Evolutionary conservation across 192 early-diverging fungal genomes (phyloP), one percentile per base, ranked within the genome.

Genomic region (Coemansia sp.): DNA sequence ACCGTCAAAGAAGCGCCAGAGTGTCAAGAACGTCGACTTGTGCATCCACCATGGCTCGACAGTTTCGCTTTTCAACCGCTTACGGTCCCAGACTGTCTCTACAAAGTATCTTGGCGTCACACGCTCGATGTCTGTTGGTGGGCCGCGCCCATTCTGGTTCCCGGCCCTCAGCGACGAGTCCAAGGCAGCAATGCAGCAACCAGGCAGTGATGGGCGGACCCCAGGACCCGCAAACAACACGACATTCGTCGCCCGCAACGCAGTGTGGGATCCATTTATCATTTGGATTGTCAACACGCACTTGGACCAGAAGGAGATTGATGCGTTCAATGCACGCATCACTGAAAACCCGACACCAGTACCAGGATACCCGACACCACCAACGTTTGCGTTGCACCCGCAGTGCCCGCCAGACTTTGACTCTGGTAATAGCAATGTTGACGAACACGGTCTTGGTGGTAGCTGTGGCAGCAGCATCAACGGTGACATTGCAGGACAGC

Each of bases 1-100:
- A 77, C 94, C 95, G 2, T 89, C 87, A 45, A 95, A 94, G 79
- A 95, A 94, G 81, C 85, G 90, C 45, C 91, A 94, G 60, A 93
- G 89, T 49, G 85, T 87, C 18, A 93, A 94, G 68, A 91, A 91
- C 72, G 88, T 90, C 74, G 87, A 91, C 62, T 74, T 94, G 40
- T 90, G 92, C 60, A 92, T 96, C 53, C 88, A 89, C 74, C 93
- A 93, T 61, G 95, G 95, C 2, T 87, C 90, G 2, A 90, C 88
- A 0, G 86, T 97, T 39, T 90, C 93, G 13, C 77, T 97, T 12
- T 97, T 95, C 74, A 95, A 95, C 75, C 87, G 95, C 31, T 85
- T 93, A 55, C 88, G 92, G 29, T 91, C 92, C 1, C 95, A 97
- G 79, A 95, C 93, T 0, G 91, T 92, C 16, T 92, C 87, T 1